These are phyloP conservation scores for Pyrenochaeta sp. DNA, from an alignment of 2,329 filamentous ascomycete species.

Conservation along the genomic window DNA sequence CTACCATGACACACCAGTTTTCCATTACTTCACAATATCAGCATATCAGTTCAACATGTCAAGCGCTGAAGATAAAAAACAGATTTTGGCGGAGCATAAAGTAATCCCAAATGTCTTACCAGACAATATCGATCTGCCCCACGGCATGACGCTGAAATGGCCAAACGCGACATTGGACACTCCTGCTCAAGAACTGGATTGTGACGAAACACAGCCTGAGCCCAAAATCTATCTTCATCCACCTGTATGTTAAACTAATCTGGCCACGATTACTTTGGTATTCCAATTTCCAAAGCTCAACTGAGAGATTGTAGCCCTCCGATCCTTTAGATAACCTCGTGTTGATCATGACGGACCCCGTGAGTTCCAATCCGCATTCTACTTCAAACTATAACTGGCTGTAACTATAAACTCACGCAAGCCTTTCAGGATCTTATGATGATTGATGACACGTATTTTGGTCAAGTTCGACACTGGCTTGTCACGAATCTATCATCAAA, in stretches of 20 bases:
- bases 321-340: slow-evolving; percentile 20
- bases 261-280: neutral
- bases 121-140: slow-evolving; percentile 10
- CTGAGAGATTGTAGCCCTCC: slow-evolving; percentile 9
- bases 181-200: slow-evolving; percentile 20
- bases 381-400: neutral
- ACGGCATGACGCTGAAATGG: slow-evolving; percentile 23
- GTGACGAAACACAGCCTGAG: slow-evolving; percentile 26
- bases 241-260: slow-evolving; percentile 4
- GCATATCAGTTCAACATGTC: slow-evolving; percentile 6
- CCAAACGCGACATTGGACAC: slow-evolving; percentile 19
- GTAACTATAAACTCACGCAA: neutral
- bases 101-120: slow-evolving; percentile 29
- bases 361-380: neutral
- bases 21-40: neutral
- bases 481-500: slow-evolving; percentile 22
- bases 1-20: neutral
- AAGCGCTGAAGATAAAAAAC: slow-evolving; percentile 8
- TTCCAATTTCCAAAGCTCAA: neutral
- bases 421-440: slow-evolving; percentile 24
- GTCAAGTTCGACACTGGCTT: slow-evolving; percentile 35
- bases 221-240: slow-evolving; percentile 22
- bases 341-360: slow-evolving; percentile 28
- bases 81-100: slow-evolving; percentile 16
- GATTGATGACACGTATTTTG: slow-evolving; percentile 29